phyloP scores from a whole-genome alignment of 2,329 filamentous ascomycete genomes.

The Neopestalotiopsis rosae region DNA sequence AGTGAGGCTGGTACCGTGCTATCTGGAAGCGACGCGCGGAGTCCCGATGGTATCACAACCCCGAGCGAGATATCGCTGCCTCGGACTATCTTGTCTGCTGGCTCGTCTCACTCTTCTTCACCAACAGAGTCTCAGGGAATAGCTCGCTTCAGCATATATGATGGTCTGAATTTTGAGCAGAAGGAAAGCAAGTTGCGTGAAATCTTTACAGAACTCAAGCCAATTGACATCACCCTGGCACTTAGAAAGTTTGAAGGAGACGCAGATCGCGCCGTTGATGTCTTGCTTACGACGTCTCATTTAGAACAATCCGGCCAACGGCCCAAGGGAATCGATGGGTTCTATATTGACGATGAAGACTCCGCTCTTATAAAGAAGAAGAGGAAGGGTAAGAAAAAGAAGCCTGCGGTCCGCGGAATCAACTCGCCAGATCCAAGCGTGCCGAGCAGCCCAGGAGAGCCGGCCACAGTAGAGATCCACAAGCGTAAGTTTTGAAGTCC shows the following conservation, averaged over 20 bases:
- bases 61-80: conserved; percentile 32
- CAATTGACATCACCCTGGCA: conserved; percentile 68
- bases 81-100: conserved; percentile 27
- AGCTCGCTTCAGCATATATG: conserved; percentile 36
- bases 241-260: conserved; percentile 72
- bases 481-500: conserved; percentile 25
- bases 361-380: conserved; percentile 44
- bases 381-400: conserved; percentile 43
- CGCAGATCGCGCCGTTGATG: conserved; percentile 75
- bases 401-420: conserved; percentile 21
- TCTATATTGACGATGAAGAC: conserved; percentile 60
- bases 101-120: conserved; percentile 28
- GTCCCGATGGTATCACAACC: conserved; percentile 30
- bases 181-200: conserved; percentile 68
- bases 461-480: conserved; percentile 20
- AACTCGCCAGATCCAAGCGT: conserved; percentile 11
- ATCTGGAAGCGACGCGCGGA: conserved; percentile 32
- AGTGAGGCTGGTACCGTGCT: conserved; percentile 18
- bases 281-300: conserved; percentile 79
- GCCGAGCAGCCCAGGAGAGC: conserved; percentile 20
- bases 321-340: conserved; percentile 82
- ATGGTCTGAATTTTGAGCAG: conserved; percentile 57
- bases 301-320: conserved; percentile 71
- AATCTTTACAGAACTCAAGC: conserved; percentile 75
- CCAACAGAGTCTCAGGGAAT: conserved; percentile 29